These are phyloP conservation scores for Xerocomellus chrysenteron DNA, from an alignment of 768 basidiomycete species.

Conservation along the genomic window DNA sequence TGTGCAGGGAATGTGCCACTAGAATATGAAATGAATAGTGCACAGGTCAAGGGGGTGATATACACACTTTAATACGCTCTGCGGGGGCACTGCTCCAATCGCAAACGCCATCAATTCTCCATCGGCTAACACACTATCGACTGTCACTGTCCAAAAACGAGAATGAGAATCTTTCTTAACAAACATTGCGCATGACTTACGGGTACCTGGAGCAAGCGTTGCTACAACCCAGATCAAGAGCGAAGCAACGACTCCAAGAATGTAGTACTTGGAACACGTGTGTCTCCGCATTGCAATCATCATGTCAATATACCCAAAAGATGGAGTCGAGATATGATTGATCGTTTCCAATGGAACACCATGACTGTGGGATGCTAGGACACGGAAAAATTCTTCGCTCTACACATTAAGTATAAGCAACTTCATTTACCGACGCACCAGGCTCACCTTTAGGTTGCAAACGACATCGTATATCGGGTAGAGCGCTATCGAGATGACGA, in stretches of 20 bases:
- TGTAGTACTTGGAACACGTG: constrained; percentile 24
- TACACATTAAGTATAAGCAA: background rate
- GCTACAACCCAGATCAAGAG: constrained; percentile 20
- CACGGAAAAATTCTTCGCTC: constrained; percentile 33
- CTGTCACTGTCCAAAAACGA: constrained; percentile 13
- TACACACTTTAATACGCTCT: constrained; percentile 29
- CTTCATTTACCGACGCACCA: background rate
- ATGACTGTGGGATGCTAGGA: constrained; percentile 5
- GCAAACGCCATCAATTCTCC: constrained; percentile 22
- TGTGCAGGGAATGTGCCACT: background rate
- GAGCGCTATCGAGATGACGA: constrained; percentile 30
- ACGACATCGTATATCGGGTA: constrained; percentile 21
- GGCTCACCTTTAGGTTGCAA: constrained; percentile 17
- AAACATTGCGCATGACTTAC: constrained; percentile 16
- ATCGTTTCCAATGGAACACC: constrained; percentile 26
- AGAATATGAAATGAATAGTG: background rate
- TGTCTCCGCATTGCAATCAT: constrained; percentile 16
- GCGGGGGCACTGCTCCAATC: constrained; percentile 20
- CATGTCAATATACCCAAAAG: constrained; percentile 18
- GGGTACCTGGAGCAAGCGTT: constrained; percentile 24
- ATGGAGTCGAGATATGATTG: constrained; percentile 23
- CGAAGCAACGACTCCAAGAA: constrained; percentile 15
- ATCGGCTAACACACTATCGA: constrained; percentile 23
- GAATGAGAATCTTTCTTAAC: background rate
- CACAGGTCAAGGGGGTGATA: background rate